A percentile compares a stretch with the other conserved stretches of the same genome.
Conservation (phyloP, 1,284 basidiomycete genomes). For the Apiotrichum sp. region DNA sequence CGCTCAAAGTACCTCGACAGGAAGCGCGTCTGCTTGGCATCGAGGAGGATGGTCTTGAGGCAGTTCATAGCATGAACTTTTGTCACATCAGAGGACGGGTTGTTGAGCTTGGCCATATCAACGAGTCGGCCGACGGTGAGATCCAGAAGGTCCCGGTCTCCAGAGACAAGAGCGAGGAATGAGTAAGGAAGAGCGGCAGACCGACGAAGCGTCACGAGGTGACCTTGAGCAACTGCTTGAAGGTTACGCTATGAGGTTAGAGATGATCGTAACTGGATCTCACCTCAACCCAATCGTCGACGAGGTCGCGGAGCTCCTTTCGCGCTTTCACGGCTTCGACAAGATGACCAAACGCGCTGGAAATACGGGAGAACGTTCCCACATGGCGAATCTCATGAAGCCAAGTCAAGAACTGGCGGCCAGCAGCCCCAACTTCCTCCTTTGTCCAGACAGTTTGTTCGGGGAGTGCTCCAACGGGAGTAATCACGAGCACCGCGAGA, state of each 20-base stretch:
- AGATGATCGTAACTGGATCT: not conserved
- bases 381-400: constrained; percentile 45
- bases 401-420: constrained; percentile 38
- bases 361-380: constrained; percentile 44
- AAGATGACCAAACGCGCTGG: constrained; percentile 32
- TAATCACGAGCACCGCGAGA: constrained; percentile 27
- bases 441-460: constrained; percentile 27
- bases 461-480: constrained; percentile 15
- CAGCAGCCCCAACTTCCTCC: constrained; percentile 30
- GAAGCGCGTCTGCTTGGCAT: constrained; percentile 36
- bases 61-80: constrained; percentile 47
- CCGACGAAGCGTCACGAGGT: constrained; percentile 41
- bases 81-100: constrained; percentile 31
- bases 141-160: constrained; percentile 30
- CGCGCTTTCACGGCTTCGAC: constrained; percentile 27
- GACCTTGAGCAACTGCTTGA: constrained; percentile 30
- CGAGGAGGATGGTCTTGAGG: constrained; percentile 42
- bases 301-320: constrained; percentile 17
- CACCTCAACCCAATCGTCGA: constrained; percentile 37
- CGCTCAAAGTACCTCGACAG: constrained; percentile 37
- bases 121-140: constrained; percentile 26
- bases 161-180: constrained; percentile 36
- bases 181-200: constrained; percentile 44
- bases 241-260: constrained; percentile 28
- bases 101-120: constrained; percentile 29